Conservation (phyloP, 2,329 filamentous ascomycete species). For the Trichoderma gracile region DNA sequence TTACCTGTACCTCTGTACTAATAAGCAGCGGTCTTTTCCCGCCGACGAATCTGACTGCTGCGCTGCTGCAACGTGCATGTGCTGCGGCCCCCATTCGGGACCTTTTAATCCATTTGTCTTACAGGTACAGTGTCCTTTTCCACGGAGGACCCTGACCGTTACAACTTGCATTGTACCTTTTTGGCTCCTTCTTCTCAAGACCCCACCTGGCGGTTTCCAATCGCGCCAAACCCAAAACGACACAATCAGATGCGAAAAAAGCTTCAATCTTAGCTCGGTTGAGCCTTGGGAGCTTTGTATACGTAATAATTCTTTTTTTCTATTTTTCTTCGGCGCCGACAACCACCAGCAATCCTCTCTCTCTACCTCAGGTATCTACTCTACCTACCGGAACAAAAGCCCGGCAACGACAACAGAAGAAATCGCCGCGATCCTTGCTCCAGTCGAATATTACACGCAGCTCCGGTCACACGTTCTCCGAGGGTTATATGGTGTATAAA, state of each 20-base stretch:
- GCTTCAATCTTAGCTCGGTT: neutral
- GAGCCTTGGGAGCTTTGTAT: neutral
- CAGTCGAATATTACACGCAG: neutral
- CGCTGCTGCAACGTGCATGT: conserved; percentile 12
- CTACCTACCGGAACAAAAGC: neutral
- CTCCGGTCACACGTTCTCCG: neutral
- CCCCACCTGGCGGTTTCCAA: no score
- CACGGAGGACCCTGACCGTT: no score
- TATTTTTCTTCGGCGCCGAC: neutral
- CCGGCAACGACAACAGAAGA: neutral
- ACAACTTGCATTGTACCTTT: neutral
- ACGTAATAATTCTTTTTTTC: neutral
- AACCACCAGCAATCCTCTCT: neutral
- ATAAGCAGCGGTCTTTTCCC: neutral
- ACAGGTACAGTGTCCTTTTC: no score
- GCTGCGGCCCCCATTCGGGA: conserved; percentile 7
- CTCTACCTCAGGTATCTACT: no score
- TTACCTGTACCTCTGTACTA: no score
- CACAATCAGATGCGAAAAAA: neutral
- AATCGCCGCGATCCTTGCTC: neutral
- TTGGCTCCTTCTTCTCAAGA: neutral
- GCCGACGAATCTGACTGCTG: conserved; percentile 15
- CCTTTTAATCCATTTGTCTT: neutral
- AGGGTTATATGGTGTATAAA: neutral
- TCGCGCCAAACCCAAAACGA: neutral